Evolutionary conservation across 75 land plant species (phyloP).

Genomic region (Cryptomeria japonica): DNA sequence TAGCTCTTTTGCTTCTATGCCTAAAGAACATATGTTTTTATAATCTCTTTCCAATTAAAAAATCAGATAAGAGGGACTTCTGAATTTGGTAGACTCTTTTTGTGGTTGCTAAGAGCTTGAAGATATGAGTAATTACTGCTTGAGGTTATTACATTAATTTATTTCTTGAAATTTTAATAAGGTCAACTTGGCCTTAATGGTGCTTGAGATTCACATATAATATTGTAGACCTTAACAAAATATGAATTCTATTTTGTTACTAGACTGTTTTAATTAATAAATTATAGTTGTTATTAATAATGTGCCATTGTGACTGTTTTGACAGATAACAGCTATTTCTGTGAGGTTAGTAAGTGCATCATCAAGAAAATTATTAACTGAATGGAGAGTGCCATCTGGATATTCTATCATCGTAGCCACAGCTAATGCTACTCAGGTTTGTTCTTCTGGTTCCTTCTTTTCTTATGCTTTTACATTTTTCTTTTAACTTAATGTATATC

Average conservation of each 20-base stretch:
- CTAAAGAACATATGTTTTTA: neutral
- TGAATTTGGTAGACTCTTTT: neutral
- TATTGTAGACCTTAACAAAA: neutral
- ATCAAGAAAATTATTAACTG: constrained; percentile 70
- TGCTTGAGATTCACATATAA: neutral
- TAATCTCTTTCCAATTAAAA: neutral
- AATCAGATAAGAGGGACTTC: neutral
- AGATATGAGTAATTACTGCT: neutral
- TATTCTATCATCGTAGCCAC: constrained; percentile 95
- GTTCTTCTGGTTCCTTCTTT: neutral
- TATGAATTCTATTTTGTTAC: neutral
- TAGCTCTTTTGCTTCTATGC: neutral
- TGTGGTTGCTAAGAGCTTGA: neutral
- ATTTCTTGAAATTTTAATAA: too few relatives aligned
- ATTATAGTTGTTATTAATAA: too few relatives aligned
- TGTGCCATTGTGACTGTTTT: neutral
- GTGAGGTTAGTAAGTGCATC: constrained; percentile 85
- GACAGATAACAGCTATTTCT: constrained; percentile 82
- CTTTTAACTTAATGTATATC: neutral
- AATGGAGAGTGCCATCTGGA: constrained; percentile 85
- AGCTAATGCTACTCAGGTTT: constrained; percentile 96
- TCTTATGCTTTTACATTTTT: neutral
- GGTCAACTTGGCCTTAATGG: neutral
- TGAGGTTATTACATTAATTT: neutral
- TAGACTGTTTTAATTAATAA: neutral